These are phyloP conservation scores for Colletotrichum zoysiae DNA, from an alignment of 2,329 filamentous ascomycete species.

Conservation along the genomic window DNA sequence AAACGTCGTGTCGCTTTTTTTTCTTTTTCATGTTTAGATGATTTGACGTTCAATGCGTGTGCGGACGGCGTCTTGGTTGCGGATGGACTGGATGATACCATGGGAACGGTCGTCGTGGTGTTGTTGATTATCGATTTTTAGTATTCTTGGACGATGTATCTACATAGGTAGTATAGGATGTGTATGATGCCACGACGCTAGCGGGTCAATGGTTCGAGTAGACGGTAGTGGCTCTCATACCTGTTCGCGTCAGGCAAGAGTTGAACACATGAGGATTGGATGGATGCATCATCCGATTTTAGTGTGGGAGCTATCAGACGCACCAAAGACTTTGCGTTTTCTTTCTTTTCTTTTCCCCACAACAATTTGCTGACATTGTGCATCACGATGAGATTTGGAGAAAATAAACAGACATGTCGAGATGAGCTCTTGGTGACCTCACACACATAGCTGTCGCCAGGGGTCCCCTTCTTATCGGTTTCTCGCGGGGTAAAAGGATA, in stretches of 20 bases:
- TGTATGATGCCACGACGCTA: slow-evolving; percentile 23
- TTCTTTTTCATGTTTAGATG: background rate
- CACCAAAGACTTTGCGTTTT: background rate
- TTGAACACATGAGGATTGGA: background rate
- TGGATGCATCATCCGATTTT: slow-evolving; percentile 1
- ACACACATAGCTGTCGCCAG: slow-evolving; percentile 9
- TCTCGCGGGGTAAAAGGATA: slow-evolving; percentile 30
- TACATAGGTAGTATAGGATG: background rate
- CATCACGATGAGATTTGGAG: slow-evolving; percentile 4
- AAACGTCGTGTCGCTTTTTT: slow-evolving; percentile 11
- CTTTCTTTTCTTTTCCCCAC: background rate
- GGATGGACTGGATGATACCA: background rate
- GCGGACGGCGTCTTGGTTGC: slow-evolving; percentile 1
- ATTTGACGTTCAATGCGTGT: background rate
- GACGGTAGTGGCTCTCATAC: background rate
- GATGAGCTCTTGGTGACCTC: slow-evolving; percentile 21
- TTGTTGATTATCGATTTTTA: background rate
- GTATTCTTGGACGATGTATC: background rate
- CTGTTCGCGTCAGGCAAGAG: background rate
- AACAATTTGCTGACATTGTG: slow-evolving; percentile 8
- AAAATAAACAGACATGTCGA: background rate
- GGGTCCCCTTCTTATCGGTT: slow-evolving; percentile 19
- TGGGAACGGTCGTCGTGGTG: background rate
- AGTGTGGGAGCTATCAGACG: background rate
- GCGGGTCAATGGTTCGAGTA: slow-evolving; percentile 13